A percentile compares a stretch with the other conserved stretches of the same genome.
Evolutionary conservation across 129 eudicot genomes (phyloP).

Genomic region (Ambrosia trifida): DNA sequence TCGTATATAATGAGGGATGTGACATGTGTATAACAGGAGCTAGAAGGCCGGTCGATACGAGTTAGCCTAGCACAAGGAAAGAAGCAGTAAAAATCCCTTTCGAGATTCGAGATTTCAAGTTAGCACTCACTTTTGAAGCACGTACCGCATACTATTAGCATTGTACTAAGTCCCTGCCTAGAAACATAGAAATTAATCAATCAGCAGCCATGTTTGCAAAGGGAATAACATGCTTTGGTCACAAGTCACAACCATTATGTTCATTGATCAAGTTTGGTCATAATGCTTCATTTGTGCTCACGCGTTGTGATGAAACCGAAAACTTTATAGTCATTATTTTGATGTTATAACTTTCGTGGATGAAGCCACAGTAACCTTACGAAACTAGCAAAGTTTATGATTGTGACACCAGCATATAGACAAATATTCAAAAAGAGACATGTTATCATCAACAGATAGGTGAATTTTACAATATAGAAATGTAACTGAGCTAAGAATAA

Average conservation of each 20-base stretch:
- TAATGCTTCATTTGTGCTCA: conserved; percentile 10
- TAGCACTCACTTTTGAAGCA: conserved; percentile 7
- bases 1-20: background rate
- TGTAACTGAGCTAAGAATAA: too few relatives aligned
- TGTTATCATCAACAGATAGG: too few relatives aligned
- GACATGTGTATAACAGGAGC: conserved; percentile 46
- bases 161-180: conserved; percentile 17
- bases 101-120: conserved; percentile 20
- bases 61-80: conserved; percentile 74
- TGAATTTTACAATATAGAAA: too few relatives aligned
- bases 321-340: conserved; percentile 1
- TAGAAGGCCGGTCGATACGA: conserved; percentile 76
- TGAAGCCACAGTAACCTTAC: background rate
- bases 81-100: conserved; percentile 32
- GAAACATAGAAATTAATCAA: conserved; percentile 25
- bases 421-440: too few relatives aligned
- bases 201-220: conserved; percentile 9
- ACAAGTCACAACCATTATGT: background rate
- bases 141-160: conserved; percentile 12
- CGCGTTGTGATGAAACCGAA: background rate
- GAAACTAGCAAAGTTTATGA: background rate
- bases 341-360: background rate
- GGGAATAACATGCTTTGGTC: conserved; percentile 5
- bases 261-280: background rate
- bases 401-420: too few relatives aligned